A percentile compares a stretch with the other conserved stretches of the same genome.
These are phyloP conservation scores for Peronospora destructor DNA, from an alignment of 352 stramenopile genomes.

Conservation along the genomic window DNA sequence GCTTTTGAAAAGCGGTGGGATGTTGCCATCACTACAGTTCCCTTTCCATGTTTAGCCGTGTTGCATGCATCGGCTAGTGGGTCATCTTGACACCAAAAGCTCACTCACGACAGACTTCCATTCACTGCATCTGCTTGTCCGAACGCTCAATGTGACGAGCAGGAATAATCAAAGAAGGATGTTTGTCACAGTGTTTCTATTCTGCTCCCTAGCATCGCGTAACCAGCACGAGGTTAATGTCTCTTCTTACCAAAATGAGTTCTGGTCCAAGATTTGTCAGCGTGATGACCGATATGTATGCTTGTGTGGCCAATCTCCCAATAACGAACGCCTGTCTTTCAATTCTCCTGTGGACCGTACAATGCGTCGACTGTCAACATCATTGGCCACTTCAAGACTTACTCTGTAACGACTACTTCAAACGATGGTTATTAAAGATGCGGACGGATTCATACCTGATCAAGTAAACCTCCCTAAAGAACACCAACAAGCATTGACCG, in stretches of 20 bases:
- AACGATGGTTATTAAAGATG: conserved; percentile 23
- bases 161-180: conserved; percentile 20
- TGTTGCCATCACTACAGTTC: too few species aligned
- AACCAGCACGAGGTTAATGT: conserved; percentile 8
- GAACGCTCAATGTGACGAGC: conserved; percentile 9
- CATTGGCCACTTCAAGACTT: conserved; percentile 25
- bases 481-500: conserved; percentile 36
- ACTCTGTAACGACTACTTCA: conserved; percentile 3
- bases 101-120: conserved; percentile 9
- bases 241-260: neutral
- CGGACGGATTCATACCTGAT: conserved; percentile 20
- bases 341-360: neutral
- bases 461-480: conserved; percentile 29
- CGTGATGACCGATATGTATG: neutral
- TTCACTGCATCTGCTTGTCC: neutral
- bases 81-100: conserved; percentile 9
- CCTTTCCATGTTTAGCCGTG: neutral
- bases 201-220: conserved; percentile 4
- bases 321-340: conserved; percentile 3
- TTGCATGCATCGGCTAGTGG: conserved; percentile 1
- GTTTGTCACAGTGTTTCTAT: conserved; percentile 9
- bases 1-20: too few species aligned
- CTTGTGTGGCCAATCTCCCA: conserved; percentile 7
- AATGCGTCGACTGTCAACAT: conserved; percentile 1
- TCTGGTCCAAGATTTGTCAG: conserved; percentile 23